phyloP scores from a whole-genome alignment of 164 flowering plant species.

The Stephania cephalantha region DNA sequence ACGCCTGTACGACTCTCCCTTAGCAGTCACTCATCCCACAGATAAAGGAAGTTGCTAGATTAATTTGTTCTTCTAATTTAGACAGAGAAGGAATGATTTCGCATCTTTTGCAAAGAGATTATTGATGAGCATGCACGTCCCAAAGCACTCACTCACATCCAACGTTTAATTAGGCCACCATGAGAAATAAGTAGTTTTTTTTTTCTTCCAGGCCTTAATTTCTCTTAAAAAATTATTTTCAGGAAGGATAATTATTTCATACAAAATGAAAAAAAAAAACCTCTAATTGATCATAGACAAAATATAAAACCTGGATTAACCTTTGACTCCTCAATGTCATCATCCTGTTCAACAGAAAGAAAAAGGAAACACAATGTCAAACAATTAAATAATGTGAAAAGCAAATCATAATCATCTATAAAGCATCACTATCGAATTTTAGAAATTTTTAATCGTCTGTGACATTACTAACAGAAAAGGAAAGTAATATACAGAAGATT shows the following conservation, averaged over 20 bases:
- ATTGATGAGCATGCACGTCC: too few species aligned
- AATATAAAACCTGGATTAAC: conserved; percentile 48
- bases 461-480: too few species aligned
- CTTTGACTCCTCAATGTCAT: conserved; percentile 55
- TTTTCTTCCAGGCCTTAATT: too few species aligned
- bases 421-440: not conserved
- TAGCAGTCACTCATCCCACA: not conserved
- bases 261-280: too few species aligned
- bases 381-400: not conserved
- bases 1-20: not conserved
- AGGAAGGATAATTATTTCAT: not conserved
- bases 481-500: too few species aligned
- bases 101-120: not conserved
- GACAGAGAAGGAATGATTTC: not conserved
- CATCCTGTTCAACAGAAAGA: conserved; percentile 51
- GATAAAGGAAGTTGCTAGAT: not conserved
- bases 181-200: too few species aligned
- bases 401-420: not conserved
- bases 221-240: too few species aligned
- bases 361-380: conserved; percentile 10
- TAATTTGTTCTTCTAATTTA: not conserved
- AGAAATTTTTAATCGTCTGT: not conserved
- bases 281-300: not conserved
- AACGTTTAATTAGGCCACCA: too few species aligned
- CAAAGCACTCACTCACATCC: too few species aligned